Evolutionary conservation across 805 yeast species (phyloP).

Genomic region (Nakazawaea wyomingensis): DNA sequence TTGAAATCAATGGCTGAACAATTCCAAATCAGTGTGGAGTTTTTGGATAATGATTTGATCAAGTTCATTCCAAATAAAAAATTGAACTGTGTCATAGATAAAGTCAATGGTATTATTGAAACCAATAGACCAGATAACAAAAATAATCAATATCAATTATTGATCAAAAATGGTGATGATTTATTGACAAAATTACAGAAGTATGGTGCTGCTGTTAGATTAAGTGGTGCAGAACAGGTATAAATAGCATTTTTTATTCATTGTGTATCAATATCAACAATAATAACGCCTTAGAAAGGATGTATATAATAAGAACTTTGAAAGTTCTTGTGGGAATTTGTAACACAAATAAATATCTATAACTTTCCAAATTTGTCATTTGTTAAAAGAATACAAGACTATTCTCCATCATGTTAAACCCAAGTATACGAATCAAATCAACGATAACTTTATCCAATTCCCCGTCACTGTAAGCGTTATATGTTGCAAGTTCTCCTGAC

Average conservation of each 20-base stretch:
- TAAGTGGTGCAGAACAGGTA: conserved; percentile 84
- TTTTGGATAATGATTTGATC: conserved; percentile 81
- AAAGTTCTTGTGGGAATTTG: too few species aligned
- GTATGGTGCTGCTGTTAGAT: conserved; percentile 94
- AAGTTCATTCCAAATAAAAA: conserved; percentile 90
- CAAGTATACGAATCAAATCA: conserved; percentile 26
- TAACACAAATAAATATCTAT: too few species aligned
- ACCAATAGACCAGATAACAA: conserved; percentile 96
- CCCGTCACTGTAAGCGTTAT: conserved; percentile 11
- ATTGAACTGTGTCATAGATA: conserved; percentile 91
- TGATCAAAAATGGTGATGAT: conserved; percentile 89
- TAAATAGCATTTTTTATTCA: neutral
- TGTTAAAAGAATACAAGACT: neutral
- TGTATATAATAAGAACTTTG: too few species aligned
- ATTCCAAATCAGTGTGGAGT: conserved; percentile 84
- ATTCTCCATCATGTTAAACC: neutral
- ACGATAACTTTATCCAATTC: conserved; percentile 24
- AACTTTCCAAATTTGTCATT: too few species aligned
- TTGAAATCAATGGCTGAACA: conserved; percentile 90
- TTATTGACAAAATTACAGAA: conserved; percentile 91
- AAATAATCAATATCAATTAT: conserved; percentile 83
- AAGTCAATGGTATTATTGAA: conserved; percentile 90
- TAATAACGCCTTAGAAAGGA: too few species aligned
- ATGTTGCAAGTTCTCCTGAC: conserved; percentile 6
- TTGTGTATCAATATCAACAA: too few species aligned